Base-by-base conservation (phyloP, 495 filamentous ascomycete species). In the Hyphodiscus hymeniophilus region DNA sequence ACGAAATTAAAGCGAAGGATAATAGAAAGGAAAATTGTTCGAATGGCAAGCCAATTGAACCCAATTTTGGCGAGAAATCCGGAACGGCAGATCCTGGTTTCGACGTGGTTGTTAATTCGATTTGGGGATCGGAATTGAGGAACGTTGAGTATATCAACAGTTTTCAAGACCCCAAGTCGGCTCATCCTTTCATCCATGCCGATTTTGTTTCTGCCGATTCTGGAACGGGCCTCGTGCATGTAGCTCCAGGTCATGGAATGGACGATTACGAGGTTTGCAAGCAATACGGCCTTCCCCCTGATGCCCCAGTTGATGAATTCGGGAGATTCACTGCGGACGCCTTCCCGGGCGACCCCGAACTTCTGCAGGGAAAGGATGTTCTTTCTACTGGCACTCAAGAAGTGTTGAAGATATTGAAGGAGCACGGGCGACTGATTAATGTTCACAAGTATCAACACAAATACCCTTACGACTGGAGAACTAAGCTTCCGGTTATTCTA, bases 381-480 rank as follows among this genome's bases (percentile, higher is more conserved):
- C 62, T 81, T 20, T 66, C 38, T 26, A 79, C 77, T 1, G 92
- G 90, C 7, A 84, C 78, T 32, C 57, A 66, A 3, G 76, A 74
- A 10, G 83, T 95, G 3, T 61, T 96, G 8, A 64, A 78, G n/a
- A 73, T 84, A 31, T 67, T 91, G 2, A 50, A 66, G 38, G 69
- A 74, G 11, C 16, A 15, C 20, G 7, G 1, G 59, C 70, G 46
- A 73, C 97, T 12, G 64, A n/a, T 95, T 20, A 68, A 72, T 3
- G 72, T 74, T 10, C 81, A 91, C 47, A 68, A 69, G 42, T 85
- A 89, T 63, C 67, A 66, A 45, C 94, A 97, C 72, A 96, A 94
- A 61, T 95, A 97, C 62, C 92, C 92, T 0, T 94, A 95, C 59
- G 92, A 99, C 63, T 97, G 92, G 94, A 74, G 94, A 28, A 92